Evolutionary conservation across 805 yeast genomes (phyloP).

Genomic region (Candida multigemmis): DNA sequence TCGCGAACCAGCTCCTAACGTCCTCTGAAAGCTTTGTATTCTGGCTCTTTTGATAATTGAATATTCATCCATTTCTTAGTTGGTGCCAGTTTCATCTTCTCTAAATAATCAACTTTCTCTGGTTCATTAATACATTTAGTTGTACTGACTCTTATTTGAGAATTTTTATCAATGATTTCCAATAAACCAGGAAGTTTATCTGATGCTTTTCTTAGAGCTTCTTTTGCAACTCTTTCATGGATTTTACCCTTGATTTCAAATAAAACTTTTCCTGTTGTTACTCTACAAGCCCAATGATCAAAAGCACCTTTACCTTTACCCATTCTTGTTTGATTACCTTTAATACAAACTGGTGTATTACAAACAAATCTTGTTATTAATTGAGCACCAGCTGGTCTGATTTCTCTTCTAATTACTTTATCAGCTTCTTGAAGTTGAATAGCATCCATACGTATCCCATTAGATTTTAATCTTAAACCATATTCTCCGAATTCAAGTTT

Average conservation of each 20-base stretch:
- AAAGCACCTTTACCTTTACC: constrained; percentile 99
- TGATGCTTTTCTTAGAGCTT: constrained; percentile 83
- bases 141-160: constrained; percentile 67
- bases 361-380: constrained; percentile 77
- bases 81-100: constrained; percentile 49
- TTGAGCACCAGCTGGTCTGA: constrained; percentile 69
- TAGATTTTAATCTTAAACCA: constrained; percentile 83
- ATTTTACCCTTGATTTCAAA: constrained; percentile 77
- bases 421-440: constrained; percentile 89
- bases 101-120: constrained; percentile 42
- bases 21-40: constrained; percentile 54
- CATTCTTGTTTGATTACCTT: constrained; percentile 99
- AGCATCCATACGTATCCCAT: constrained; percentile 80
- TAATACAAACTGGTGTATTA: constrained; percentile 83
- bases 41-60: constrained; percentile 38
- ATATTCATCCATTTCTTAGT: constrained; percentile 53
- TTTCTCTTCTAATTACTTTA: constrained; percentile 70
- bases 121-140: constrained; percentile 42
- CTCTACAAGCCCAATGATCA: constrained; percentile 94
- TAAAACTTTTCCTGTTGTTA: constrained; percentile 89
- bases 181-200: constrained; percentile 87
- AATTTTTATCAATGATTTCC: constrained; percentile 65
- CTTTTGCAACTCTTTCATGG: constrained; percentile 86
- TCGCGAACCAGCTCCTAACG: constrained; percentile 26
- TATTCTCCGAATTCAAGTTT: constrained; percentile 71